Base-by-base conservation (phyloP, 2,329 filamentous ascomycete species). In the Alternaria sp. region DNA sequence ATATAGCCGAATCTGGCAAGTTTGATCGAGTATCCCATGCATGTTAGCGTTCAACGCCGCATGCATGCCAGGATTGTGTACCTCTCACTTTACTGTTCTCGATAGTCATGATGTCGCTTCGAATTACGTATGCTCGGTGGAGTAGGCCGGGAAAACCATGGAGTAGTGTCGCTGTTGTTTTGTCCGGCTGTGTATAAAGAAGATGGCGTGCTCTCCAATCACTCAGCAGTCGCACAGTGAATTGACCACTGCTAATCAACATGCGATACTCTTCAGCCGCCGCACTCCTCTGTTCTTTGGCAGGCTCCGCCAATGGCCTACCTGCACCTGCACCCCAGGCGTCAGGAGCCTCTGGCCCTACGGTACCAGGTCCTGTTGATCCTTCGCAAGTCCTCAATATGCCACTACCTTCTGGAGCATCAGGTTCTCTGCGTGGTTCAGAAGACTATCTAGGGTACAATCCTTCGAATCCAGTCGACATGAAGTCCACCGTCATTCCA, bases 381-480 rank as follows among this genome's bases (percentile, higher is more conserved):
- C 54, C 64, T 12, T 60, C 59, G 6, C 54, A 55, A 16, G 58
- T 56, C 22, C 36, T 48, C 14, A 57, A 60, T 6, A 55, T 62
- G 18, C 60, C 59, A 9, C 46, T 65, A 32, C 77, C 78, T 12
- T 61, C 74, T 22, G 77, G 71, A 28, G 70, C 74, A 36, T 75
- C 71, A 28, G 79, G 79, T n/a, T 74, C 67, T 2, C 67, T 79
- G 7, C 71, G 78, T 36, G 79, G 78, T 3, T 66, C 73, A 4
- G 62, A 67, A 4, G 65, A 67, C 11, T 67, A 80, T 7, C 61
- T 66, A 12, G 79, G 78, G 5, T 79, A 74, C 60, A 72, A 71
- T 36, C 57, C 76, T n/a, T 69, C 69, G 2, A 75, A 75, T 30
- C 66, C 70, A 9, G 63, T 76, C 24, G 70, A 74, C 9, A 76